These are phyloP conservation scores for Tolypocladium guangdongense DNA, from an alignment of 2,329 filamentous ascomycete species.

Conservation along the genomic window DNA sequence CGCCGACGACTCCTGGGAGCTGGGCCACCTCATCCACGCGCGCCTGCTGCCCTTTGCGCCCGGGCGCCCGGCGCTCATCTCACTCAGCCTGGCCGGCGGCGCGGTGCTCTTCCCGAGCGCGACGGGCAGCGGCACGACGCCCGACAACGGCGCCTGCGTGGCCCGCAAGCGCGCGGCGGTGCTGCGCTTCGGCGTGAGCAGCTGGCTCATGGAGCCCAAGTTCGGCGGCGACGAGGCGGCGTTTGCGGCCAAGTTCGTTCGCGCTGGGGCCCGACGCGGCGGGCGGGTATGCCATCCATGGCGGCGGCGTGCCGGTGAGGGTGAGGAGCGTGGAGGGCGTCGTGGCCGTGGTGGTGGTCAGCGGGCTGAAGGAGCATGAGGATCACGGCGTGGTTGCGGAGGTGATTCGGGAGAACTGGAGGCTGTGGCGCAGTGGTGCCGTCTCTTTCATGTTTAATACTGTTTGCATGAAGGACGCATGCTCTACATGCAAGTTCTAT, in stretches of 20 bases:
- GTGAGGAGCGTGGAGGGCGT: conserved; percentile 66
- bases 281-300: conserved; percentile 63
- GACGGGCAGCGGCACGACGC: conserved; percentile 53
- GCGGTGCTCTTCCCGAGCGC: conserved; percentile 57
- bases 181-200: conserved; percentile 56
- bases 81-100: conserved; percentile 49
- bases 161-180: conserved; percentile 61
- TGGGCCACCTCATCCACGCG: conserved; percentile 53
- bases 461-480: not conserved
- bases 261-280: conserved; percentile 45
- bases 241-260: conserved; percentile 56
- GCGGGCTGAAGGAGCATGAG: conserved; percentile 64
- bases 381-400: conserved; percentile 70
- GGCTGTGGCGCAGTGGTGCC: not conserved
- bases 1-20: conserved; percentile 50
- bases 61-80: conserved; percentile 42
- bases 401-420: conserved; percentile 44
- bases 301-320: conserved; percentile 62
- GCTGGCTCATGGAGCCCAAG: conserved; percentile 63
- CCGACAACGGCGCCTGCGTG: conserved; percentile 65
- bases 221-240: conserved; percentile 49
- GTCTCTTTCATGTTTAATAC: not conserved
- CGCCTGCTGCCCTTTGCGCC: conserved; percentile 43
- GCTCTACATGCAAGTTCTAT: too few relatives aligned
- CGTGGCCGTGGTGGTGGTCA: conserved; percentile 65